phyloP scores from a whole-genome alignment of 768 basidiomycete species.

The Terana coerulea region DNA sequence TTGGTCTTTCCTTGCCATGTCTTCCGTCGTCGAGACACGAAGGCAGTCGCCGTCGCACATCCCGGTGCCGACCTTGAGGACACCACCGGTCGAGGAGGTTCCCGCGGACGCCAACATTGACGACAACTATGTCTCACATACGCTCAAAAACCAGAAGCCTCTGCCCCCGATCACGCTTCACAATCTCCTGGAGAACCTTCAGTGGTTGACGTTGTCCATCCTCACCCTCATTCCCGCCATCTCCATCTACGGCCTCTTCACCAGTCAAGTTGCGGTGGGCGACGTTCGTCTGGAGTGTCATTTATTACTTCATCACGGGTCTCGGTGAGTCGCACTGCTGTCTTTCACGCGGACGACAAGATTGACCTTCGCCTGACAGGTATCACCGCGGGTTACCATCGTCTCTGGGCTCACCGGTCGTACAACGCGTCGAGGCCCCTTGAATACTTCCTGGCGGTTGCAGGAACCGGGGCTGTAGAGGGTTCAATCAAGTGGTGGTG shows the following conservation, averaged over 20 bases:
- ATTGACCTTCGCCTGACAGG: slow-evolving; percentile 36
- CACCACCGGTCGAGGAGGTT: slow-evolving; percentile 16
- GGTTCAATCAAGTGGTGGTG: slow-evolving; percentile 99
- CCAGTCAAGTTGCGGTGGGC: slow-evolving; percentile 64
- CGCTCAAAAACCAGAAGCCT: slow-evolving; percentile 45
- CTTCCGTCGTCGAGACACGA: slow-evolving; percentile 25
- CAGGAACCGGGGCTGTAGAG: slow-evolving; percentile 90
- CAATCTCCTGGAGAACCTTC: slow-evolving; percentile 26
- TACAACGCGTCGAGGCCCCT: slow-evolving; percentile 89
- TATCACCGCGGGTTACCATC: slow-evolving; percentile 93
- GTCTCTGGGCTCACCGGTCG: slow-evolving; percentile 94
- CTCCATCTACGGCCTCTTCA: slow-evolving; percentile 67
- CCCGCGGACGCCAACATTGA: slow-evolving; percentile 40
- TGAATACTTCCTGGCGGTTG: slow-evolving; percentile 78
- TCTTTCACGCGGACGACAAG: background rate
- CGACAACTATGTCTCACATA: slow-evolving; percentile 56
- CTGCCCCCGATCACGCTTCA: slow-evolving; percentile 44
- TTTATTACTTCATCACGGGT: slow-evolving; percentile 80
- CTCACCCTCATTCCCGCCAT: slow-evolving; percentile 72
- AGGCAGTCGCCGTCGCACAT: slow-evolving; percentile 19
- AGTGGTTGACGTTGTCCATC: slow-evolving; percentile 42
- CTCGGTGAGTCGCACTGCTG: slow-evolving; percentile 51
- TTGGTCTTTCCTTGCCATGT: slow-evolving; percentile 23
- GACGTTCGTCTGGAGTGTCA: slow-evolving; percentile 64
- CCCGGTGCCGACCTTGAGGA: slow-evolving; percentile 15